Conservation (phyloP, 1,139 yeast species). For the Kodamaea derodonti region DNA sequence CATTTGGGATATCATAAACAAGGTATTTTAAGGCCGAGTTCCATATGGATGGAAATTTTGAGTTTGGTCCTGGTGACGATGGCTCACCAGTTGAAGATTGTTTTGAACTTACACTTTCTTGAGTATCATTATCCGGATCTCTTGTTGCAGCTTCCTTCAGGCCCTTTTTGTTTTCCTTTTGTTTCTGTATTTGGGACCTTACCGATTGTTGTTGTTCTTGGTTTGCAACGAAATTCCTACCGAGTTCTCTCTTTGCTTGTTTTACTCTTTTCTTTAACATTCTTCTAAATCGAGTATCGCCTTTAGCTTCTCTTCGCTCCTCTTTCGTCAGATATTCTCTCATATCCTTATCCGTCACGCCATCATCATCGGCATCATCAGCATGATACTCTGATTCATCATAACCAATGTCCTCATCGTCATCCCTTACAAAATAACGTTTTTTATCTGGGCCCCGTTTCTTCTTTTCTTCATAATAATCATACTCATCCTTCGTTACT, state of each 20-base stretch:
- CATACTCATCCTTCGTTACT: constrained; percentile 21
- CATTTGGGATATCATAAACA: constrained; percentile 20
- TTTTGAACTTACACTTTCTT: too few relatives aligned
- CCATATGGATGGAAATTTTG: constrained; percentile 37
- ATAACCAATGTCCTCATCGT: constrained; percentile 6
- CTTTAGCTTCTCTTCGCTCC: constrained; percentile 15
- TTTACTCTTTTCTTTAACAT: constrained; percentile 24
- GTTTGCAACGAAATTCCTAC: constrained; percentile 28
- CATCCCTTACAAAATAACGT: constrained; percentile 12
- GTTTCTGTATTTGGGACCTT: constrained; percentile 14
- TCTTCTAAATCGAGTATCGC: constrained; percentile 25
- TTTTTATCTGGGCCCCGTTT: constrained; percentile 27
- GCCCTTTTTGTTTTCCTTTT: constrained; percentile 1
- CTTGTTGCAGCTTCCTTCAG: too few relatives aligned
- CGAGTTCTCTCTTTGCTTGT: constrained; percentile 28
- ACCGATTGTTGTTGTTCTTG: constrained; percentile 21
- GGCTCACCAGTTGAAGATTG: background rate
- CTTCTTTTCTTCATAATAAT: constrained; percentile 20
- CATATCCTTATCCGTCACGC: constrained; percentile 6
- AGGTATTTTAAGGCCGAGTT: constrained; percentile 37
- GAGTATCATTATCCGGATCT: too few relatives aligned
- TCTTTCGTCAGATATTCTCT: constrained; percentile 3
- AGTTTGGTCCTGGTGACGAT: constrained; percentile 11
- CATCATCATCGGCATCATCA: constrained; percentile 4
- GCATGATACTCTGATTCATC: constrained; percentile 9